These are phyloP conservation scores for Oryza glaberrima DNA, from an alignment of 176 grass and related monocot species.

Conservation along the genomic window DNA sequence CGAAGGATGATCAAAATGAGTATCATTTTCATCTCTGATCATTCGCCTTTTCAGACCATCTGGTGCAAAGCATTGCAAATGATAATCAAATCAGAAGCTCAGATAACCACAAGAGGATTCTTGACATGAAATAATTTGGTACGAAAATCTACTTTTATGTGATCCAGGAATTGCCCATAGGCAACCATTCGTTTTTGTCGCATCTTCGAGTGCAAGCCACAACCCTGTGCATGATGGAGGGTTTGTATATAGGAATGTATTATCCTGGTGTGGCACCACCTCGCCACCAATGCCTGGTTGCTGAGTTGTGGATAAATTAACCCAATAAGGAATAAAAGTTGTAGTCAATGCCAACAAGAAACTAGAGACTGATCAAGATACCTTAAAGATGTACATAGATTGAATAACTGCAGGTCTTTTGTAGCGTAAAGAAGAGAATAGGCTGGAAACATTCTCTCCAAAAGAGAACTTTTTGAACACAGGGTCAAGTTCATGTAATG, in stretches of 20 bases:
- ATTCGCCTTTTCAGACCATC: conserved; percentile 84
- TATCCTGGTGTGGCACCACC: conserved; percentile 97
- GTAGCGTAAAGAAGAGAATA: conserved; percentile 83
- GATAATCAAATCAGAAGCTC: not conserved
- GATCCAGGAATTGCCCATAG: conserved; percentile 87
- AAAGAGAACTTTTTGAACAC: conserved; percentile 79
- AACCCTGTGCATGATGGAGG: conserved; percentile 82
- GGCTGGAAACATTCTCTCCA: conserved; percentile 55
- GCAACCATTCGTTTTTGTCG: conserved; percentile 75
- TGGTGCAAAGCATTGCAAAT: conserved; percentile 18
- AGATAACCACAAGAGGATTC: not conserved
- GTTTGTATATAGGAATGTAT: conserved; percentile 83
- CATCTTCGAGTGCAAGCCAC: conserved; percentile 97
- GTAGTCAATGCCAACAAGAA: conserved; percentile 18
- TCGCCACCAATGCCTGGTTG: conserved; percentile 99
- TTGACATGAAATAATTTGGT: not conserved
- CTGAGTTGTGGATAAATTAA: conserved; percentile 42
- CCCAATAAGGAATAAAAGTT: conserved; percentile 4
- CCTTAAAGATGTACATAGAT: conserved; percentile 99
- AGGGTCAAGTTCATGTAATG: conserved; percentile 87
- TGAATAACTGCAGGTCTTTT: conserved; percentile 84
- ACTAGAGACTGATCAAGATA: conserved; percentile 31
- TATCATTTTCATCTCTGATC: conserved; percentile 85
- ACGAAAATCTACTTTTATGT: conserved; percentile 65
- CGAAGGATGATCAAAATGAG: conserved; percentile 73